Percentiles rank a stretch among this genome's conserved stretches.
Evolutionary conservation across 2,329 filamentous ascomycete genomes (phyloP).

Genomic region (Claviceps lovelessii): DNA sequence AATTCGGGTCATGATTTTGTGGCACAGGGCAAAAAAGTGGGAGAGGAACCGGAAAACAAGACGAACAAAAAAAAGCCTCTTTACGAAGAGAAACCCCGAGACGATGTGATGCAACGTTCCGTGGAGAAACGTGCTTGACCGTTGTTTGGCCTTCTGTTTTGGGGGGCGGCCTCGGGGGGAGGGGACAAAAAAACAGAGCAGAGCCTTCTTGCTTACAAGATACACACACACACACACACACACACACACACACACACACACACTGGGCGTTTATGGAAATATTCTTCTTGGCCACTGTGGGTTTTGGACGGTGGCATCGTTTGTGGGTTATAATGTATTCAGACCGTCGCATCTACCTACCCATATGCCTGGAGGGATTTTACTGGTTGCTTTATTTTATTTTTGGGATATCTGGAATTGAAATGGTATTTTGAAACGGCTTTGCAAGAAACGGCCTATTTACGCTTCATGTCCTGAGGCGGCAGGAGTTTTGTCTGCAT

Average conservation of each 20-base stretch:
- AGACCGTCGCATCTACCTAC: background rate
- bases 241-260: background rate
- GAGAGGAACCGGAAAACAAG: background rate
- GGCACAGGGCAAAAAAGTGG: conserved; percentile 4
- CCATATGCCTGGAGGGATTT: conserved; percentile 1
- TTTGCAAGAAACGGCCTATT: no score
- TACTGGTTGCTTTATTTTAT: background rate
- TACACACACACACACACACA: background rate
- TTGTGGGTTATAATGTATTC: background rate
- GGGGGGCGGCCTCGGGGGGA: background rate
- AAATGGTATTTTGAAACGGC: background rate
- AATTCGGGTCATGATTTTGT: background rate
- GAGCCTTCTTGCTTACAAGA: conserved; percentile 1
- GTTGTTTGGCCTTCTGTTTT: background rate
- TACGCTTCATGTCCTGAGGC: no score
- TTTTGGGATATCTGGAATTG: conserved; percentile 3
- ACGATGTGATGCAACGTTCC: background rate
- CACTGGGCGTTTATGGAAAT: conserved; percentile 5
- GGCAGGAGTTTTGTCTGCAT: no score
- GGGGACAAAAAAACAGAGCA: background rate
- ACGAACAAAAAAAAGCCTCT: background rate
- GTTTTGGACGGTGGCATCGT: background rate
- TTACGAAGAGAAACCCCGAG: background rate
- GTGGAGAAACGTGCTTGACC: background rate
- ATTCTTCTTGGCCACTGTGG: conserved; percentile 4